A percentile compares a stretch with the other conserved stretches of the same genome.
phyloP scores from a whole-genome alignment of 2,329 filamentous ascomycete genomes.

The Thielaviopsis populi region DNA sequence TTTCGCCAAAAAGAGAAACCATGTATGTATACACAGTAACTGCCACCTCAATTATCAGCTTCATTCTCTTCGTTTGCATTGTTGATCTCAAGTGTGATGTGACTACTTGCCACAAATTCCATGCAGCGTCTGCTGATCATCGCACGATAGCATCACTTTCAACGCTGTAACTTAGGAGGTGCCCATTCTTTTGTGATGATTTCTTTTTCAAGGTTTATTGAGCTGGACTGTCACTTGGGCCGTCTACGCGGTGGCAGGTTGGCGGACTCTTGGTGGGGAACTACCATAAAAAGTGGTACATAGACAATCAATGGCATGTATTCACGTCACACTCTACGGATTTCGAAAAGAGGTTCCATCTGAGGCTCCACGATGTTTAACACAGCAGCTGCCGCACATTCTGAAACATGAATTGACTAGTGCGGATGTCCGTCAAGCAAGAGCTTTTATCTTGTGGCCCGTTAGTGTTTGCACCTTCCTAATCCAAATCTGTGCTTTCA shows the following conservation, averaged over 20 bases:
- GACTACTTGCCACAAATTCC: not conserved
- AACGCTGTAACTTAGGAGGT: not conserved
- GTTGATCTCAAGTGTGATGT: not conserved
- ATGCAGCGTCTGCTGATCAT: not conserved
- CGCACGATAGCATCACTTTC: not conserved
- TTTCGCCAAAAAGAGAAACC: not conserved
- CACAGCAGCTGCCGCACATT: not conserved
- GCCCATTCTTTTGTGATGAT: not conserved
- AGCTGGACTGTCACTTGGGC: not conserved
- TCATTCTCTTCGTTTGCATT: not conserved
- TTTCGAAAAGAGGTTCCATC: not conserved
- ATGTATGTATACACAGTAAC: not conserved
- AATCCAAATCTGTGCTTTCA: not conserved
- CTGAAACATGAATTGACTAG: not conserved
- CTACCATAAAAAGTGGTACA: not conserved
- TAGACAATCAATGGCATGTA: not conserved
- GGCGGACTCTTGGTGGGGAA: constrained; percentile 4
- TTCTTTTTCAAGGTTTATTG: not conserved
- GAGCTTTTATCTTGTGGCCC: not conserved
- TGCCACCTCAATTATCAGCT: not conserved
- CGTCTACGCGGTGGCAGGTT: not conserved
- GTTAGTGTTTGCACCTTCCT: not conserved
- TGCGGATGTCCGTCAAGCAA: not conserved
- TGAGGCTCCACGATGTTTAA: not conserved
- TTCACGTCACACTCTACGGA: not conserved